These are phyloP conservation scores for Lachancea kluyveri DNA, from an alignment of 805 yeast genomes.

Conservation along the genomic window DNA sequence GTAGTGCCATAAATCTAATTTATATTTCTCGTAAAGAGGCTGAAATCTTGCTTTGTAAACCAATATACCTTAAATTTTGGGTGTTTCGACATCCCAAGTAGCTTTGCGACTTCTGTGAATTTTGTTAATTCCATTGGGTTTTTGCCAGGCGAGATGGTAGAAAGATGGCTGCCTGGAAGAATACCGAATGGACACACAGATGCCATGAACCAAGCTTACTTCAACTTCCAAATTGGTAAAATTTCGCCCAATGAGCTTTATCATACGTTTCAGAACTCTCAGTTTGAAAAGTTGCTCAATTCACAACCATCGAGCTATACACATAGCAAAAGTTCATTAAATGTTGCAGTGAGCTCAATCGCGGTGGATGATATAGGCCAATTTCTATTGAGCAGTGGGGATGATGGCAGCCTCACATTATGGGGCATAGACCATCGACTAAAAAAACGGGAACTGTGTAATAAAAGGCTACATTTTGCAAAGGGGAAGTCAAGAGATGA, in stretches of 20 bases:
- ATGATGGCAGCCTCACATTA: constrained; percentile 33
- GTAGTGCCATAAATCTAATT: no score
- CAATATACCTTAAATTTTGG: no score
- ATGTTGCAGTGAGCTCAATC: constrained; percentile 12
- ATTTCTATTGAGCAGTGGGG: constrained; percentile 20
- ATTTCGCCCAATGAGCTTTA: constrained; percentile 9
- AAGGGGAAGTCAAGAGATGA: constrained; percentile 5
- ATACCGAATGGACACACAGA: no score
- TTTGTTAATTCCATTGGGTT: no score
- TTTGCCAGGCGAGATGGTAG: no score
- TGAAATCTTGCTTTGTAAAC: no score
- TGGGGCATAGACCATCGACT: constrained; percentile 22
- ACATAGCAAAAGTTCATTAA: constrained; percentile 4
- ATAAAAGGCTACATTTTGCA: constrained; percentile 20
- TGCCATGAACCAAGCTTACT: constrained; percentile 5
- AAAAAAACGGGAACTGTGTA: constrained; percentile 21
- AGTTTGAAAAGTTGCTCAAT: constrained; percentile 20
- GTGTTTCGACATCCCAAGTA: no score
- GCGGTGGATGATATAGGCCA: constrained; percentile 19
- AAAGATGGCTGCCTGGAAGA: no score
- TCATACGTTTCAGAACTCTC: constrained; percentile 9
- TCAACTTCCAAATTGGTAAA: constrained; percentile 13
- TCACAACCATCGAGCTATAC: constrained; percentile 5
- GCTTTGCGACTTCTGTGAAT: no score
- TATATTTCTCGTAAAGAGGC: no score